Conservation (phyloP, 345 rosid genomes). For the Lumnitzera littorea region DNA sequence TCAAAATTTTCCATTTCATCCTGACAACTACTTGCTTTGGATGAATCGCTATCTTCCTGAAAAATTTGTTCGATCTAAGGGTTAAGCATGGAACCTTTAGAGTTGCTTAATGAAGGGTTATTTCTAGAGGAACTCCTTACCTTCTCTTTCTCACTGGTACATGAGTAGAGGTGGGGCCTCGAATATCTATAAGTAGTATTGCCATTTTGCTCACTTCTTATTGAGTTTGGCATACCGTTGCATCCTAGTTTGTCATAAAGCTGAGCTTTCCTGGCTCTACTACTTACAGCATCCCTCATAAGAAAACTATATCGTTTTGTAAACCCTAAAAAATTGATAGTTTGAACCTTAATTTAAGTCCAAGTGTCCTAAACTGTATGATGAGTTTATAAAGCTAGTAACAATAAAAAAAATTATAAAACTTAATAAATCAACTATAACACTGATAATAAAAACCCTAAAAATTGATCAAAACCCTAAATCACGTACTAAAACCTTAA, state of each 20-base stretch:
- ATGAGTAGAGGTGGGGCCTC: slow-evolving; percentile 37
- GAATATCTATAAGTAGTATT: slow-evolving; percentile 46
- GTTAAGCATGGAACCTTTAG: slow-evolving; percentile 31
- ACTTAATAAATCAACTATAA: too few relatives aligned
- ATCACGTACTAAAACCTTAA: too few relatives aligned
- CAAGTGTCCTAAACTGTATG: slow-evolving; percentile 45
- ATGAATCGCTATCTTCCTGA: slow-evolving; percentile 47
- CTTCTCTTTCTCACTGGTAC: slow-evolving; percentile 48
- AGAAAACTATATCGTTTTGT: slow-evolving; percentile 47
- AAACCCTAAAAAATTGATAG: too few relatives aligned
- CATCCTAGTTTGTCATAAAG: slow-evolving; percentile 59
- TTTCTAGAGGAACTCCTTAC: slow-evolving; percentile 38
- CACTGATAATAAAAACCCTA: too few relatives aligned
- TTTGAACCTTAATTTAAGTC: slow-evolving; percentile 32
- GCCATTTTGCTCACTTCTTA: slow-evolving; percentile 16
- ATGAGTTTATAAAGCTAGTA: slow-evolving; percentile 62
- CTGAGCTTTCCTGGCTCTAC: slow-evolving; percentile 48
- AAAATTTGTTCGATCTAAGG: slow-evolving; percentile 37
- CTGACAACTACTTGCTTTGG: slow-evolving; percentile 52
- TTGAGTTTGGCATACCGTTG: slow-evolving; percentile 32
- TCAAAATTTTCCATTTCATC: slow-evolving; percentile 45
- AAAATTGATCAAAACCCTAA: too few relatives aligned
- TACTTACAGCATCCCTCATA: slow-evolving; percentile 47
- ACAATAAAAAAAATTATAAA: slow-evolving; percentile 2
- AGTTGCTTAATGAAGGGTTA: slow-evolving; percentile 12